Conservation (phyloP, 2,329 filamentous ascomycete species). For the Neoscytalidium dimidiatum region DNA sequence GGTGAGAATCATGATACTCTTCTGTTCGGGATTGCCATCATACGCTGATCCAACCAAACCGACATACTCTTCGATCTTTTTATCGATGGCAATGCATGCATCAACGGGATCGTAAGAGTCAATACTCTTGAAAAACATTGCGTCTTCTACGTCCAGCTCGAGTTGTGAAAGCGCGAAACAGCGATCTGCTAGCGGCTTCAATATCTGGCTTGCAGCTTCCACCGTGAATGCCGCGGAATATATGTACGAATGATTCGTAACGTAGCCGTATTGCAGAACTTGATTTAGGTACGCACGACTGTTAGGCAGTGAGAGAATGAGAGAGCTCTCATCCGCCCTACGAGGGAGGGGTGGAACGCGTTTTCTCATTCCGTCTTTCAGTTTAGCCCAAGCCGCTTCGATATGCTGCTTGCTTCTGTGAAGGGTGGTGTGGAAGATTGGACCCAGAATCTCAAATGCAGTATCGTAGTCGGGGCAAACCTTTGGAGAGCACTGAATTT, state of each 20-base stretch:
- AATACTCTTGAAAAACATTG: neutral
- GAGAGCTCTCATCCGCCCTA: constrained; percentile 28
- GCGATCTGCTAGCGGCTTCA: neutral
- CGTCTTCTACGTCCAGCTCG: neutral
- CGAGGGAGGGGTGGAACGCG: constrained; percentile 45
- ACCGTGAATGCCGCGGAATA: neutral
- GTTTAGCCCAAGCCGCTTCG: constrained; percentile 26
- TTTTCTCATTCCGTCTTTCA: constrained; percentile 33
- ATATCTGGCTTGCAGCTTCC: neutral
- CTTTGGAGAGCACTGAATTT: constrained; percentile 21
- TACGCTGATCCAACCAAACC: constrained; percentile 40
- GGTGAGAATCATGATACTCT: constrained; percentile 55
- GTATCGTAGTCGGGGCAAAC: constrained; percentile 25
- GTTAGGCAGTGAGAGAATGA: neutral
- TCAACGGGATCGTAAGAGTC: neutral
- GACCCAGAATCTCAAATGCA: constrained; percentile 31
- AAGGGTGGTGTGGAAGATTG: constrained; percentile 25
- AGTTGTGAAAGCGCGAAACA: neutral
- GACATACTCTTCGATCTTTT: constrained; percentile 41
- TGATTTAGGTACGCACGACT: neutral
- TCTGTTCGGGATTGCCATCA: constrained; percentile 49
- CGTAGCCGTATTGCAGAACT: neutral
- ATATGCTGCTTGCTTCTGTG: constrained; percentile 23
- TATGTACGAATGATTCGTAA: neutral
- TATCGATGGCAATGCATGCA: constrained; percentile 34